These are phyloP conservation scores for Sistotremastrum niveocremeum DNA, from an alignment of 768 basidiomycete genomes.

Conservation along the genomic window DNA sequence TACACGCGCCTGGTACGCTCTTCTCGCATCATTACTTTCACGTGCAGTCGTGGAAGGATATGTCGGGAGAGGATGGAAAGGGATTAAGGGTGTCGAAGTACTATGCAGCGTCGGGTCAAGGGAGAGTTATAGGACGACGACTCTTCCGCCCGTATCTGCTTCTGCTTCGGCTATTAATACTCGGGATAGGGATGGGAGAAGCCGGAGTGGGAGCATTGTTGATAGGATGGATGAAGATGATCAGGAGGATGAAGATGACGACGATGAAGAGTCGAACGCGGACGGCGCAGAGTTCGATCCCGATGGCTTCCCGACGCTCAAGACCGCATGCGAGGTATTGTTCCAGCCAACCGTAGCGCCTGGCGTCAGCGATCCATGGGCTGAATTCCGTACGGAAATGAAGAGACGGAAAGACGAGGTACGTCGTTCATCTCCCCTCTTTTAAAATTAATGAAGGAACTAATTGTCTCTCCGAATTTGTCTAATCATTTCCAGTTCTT, in stretches of 20 bases:
- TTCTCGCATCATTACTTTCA: slow-evolving; percentile 63
- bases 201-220: slow-evolving; percentile 20
- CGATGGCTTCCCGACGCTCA: slow-evolving; percentile 58
- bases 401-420: slow-evolving; percentile 54
- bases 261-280: slow-evolving; percentile 11
- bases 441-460: slow-evolving; percentile 1
- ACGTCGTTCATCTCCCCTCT: slow-evolving; percentile 15
- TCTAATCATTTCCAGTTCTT: slow-evolving; percentile 61
- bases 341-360: slow-evolving; percentile 40
- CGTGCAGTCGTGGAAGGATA: slow-evolving; percentile 82
- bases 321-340: slow-evolving; percentile 51
- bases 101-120: slow-evolving; percentile 56
- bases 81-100: slow-evolving; percentile 53
- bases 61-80: slow-evolving; percentile 68
- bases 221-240: slow-evolving; percentile 8
- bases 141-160: neutral
- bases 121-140: neutral
- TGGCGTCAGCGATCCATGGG: slow-evolving; percentile 35
- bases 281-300: slow-evolving; percentile 43
- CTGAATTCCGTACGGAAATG: slow-evolving; percentile 69
- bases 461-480: slow-evolving; percentile 35
- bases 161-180: slow-evolving; percentile 1
- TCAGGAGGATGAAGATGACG: slow-evolving; percentile 13
- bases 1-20: slow-evolving; percentile 69
- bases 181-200: slow-evolving; percentile 8